These are phyloP conservation scores for Leishmania mexicana DNA, from an alignment of 208 protist species.

Conservation along the genomic window DNA sequence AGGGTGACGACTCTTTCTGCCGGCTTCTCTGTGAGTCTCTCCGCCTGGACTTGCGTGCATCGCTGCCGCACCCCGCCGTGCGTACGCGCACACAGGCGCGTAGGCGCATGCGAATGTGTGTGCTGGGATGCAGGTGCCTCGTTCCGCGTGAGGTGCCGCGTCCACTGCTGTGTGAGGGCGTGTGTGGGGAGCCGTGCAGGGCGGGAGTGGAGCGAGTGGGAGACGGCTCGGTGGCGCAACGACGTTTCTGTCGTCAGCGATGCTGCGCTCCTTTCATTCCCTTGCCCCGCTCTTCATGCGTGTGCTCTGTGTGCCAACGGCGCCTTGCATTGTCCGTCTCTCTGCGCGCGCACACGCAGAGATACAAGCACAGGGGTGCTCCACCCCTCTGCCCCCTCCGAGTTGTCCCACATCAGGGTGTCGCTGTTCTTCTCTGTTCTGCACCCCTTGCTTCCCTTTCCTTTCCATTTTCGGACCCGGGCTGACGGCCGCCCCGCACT, in stretches of 20 bases:
- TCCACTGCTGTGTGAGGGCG: neutral
- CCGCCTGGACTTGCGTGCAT: neutral
- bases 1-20: neutral
- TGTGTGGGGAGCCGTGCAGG: neutral
- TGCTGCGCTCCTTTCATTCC: neutral
- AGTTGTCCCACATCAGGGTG: neutral
- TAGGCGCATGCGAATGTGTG: neutral
- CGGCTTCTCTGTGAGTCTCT: neutral
- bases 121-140: neutral
- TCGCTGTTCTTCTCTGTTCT: neutral
- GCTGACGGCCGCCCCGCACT: neutral
- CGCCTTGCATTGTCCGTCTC: neutral
- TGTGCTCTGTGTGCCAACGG: neutral
- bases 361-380: neutral
- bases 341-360: neutral
- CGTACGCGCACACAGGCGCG: neutral
- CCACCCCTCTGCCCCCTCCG: neutral
- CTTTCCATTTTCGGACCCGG: neutral
- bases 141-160: neutral
- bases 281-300: neutral
- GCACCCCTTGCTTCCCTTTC: neutral
- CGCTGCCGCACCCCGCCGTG: neutral
- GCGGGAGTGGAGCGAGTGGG: neutral
- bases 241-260: neutral
- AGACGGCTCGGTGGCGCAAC: neutral